These are phyloP conservation scores for Phytophthora foliorum DNA, from an alignment of 352 stramenopile genomes.

Conservation along the genomic window DNA sequence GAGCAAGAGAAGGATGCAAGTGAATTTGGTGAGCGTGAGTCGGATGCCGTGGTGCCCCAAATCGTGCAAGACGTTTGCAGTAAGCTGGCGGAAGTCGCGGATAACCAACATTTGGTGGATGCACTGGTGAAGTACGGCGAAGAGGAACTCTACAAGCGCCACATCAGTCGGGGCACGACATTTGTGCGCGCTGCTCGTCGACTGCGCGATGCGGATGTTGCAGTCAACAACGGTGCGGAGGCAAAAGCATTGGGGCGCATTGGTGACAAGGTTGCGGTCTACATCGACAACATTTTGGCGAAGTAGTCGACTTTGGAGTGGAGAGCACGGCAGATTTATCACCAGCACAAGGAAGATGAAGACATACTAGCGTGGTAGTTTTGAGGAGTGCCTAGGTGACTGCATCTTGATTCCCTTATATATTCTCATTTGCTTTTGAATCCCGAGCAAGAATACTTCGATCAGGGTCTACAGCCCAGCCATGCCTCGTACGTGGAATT, in stretches of 20 bases:
- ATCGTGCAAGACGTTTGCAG: constrained; percentile 62
- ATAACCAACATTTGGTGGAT: constrained; percentile 77
- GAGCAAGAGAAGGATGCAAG: constrained; percentile 41
- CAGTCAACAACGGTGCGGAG: constrained; percentile 60
- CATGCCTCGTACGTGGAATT: constrained; percentile 33
- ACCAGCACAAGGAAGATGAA: constrained; percentile 14
- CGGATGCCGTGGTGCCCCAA: constrained; percentile 39
- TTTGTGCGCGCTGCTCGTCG: constrained; percentile 72
- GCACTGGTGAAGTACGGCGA: constrained; percentile 69
- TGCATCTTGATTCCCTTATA: constrained; percentile 9
- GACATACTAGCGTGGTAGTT: constrained; percentile 1
- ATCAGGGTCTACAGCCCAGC: constrained; percentile 27
- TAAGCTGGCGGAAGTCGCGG: constrained; percentile 44
- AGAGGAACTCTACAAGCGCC: constrained; percentile 53
- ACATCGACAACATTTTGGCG: constrained; percentile 59
- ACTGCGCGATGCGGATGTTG: constrained; percentile 51
- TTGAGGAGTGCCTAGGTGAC: constrained; percentile 14
- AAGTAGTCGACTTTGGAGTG: constrained; percentile 14
- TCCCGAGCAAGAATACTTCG: neutral
- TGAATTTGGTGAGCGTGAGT: constrained; percentile 37
- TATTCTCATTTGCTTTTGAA: constrained; percentile 4
- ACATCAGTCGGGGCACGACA: constrained; percentile 71
- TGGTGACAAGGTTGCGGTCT: constrained; percentile 68
- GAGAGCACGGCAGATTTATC: neutral
- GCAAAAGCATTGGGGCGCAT: constrained; percentile 67